Base-by-base conservation (phyloP, 75 land plant genomes). In the Picea sitchensis region DNA sequence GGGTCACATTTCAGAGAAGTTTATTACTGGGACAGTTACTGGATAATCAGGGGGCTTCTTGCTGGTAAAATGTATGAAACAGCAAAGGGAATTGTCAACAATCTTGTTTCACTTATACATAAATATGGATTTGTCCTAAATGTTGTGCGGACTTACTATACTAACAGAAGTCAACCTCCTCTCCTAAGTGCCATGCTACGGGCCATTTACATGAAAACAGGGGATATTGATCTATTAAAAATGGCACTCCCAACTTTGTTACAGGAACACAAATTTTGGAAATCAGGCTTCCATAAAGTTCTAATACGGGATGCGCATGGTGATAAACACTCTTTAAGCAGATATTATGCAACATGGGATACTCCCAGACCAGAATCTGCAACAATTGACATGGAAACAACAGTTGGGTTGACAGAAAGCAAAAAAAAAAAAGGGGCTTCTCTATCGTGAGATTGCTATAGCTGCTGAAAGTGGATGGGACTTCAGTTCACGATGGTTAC, bases 391-490 rank as follows among this genome's bases (percentile, higher is more conserved):
- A 79, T 77, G 75, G 82, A 84, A 77, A 78, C 83, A 61, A 93
- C 99, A 65, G 81, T 84, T 58, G 88, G 83, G 26, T n/a, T 95
- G 61, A 63, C 41, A 14, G 77, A 59, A 76, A 69, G 32, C 36
- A 80, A 84, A 61, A 92, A 84, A 82, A 77, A 80, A 26, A 26
- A 26, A 26, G 26, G 26, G 26, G 15, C 76, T 62, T 5, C 83
- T 96, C 20, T 96, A 92, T 77, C 90, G 83, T 62, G 90, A 96
- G 62, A 44, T 94, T 79, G 99, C 99, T 65, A 87, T 95, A 59
- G 78, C 95, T 65, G 98, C 98, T 82, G 99, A 96, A 86, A 85
- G 91, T n/a, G 99, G 99, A 76, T 96, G 99, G 99, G 99, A 96
- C 79, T 96, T 96, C 81, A 92, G 99, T 67, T 86, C 99, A 3